Percentiles rank a stretch among this genome's conserved stretches.
Conservation (phyloP, 129 eudicot species). For the Cynara cardunculus region DNA sequence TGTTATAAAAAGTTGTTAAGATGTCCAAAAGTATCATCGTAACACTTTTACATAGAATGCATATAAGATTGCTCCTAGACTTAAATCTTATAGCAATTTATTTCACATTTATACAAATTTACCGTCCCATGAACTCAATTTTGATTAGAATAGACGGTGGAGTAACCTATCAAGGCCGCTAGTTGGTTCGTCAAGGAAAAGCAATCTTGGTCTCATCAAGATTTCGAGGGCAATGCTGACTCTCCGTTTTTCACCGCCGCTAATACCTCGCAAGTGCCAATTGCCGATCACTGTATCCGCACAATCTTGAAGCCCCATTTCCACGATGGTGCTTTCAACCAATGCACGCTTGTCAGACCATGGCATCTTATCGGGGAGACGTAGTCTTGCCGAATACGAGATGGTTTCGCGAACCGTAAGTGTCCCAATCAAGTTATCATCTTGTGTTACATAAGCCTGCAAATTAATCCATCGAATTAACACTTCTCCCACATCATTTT, state of each 20-base stretch:
- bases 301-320: slow-evolving; percentile 99
- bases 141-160: not conserved
- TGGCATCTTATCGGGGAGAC: slow-evolving; percentile 84
- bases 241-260: slow-evolving; percentile 93
- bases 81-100: too few species aligned
- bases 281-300: slow-evolving; percentile 96
- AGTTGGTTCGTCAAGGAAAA: slow-evolving; percentile 96
- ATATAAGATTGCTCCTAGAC: not conserved
- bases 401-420: slow-evolving; percentile 96
- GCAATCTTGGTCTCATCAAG: slow-evolving; percentile 89
- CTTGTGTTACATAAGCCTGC: slow-evolving; percentile 99
- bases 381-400: slow-evolving; percentile 76
- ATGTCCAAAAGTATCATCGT: too few species aligned
- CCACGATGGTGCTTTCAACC: slow-evolving; percentile 91
- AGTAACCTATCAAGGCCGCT: slow-evolving; percentile 91
- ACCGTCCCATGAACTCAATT: too few species aligned
- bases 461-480: not conserved
- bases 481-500: not conserved
- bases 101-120: too few species aligned
- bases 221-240: slow-evolving; percentile 96
- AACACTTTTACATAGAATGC: not conserved
- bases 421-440: slow-evolving; percentile 95
- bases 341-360: slow-evolving; percentile 74
- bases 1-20: not conserved
- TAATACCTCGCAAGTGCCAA: slow-evolving; percentile 96